Evolutionary conservation across 768 basidiomycete genomes (phyloP).

Genomic region (Roridomyces roridus): DNA sequence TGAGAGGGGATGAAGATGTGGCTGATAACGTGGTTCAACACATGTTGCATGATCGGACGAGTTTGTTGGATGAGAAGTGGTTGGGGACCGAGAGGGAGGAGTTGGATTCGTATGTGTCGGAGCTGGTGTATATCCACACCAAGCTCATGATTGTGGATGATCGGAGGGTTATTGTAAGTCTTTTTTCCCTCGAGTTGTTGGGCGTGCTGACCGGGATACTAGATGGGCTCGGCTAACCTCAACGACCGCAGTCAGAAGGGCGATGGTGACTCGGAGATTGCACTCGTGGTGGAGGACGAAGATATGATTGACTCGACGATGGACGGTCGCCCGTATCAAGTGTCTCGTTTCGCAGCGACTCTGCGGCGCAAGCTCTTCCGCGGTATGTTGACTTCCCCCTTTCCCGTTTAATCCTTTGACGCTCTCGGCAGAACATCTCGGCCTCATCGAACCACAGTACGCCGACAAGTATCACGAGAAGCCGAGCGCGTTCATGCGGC

Average conservation of each 20-base stretch:
- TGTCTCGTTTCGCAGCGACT: constrained; percentile 80
- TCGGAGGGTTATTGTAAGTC: constrained; percentile 80
- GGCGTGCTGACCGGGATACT: neutral
- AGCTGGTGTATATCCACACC: constrained; percentile 82
- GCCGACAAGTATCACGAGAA: constrained; percentile 40
- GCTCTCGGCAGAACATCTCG: constrained; percentile 72
- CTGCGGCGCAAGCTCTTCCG: constrained; percentile 84
- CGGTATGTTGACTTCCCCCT: constrained; percentile 48
- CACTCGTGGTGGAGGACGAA: constrained; percentile 91
- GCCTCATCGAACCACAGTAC: constrained; percentile 79
- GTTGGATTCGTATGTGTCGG: constrained; percentile 75
- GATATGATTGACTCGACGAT: constrained; percentile 81
- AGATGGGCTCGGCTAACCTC: constrained; percentile 95
- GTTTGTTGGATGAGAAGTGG: constrained; percentile 82
- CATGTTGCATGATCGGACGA: constrained; percentile 49
- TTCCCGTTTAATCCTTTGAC: neutral
- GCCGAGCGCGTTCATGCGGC: constrained; percentile 73
- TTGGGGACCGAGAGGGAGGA: constrained; percentile 85
- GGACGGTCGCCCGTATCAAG: constrained; percentile 78
- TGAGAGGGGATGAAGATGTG: too few species aligned
- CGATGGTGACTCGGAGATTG: constrained; percentile 95
- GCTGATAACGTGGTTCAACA: neutral
- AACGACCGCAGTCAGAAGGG: constrained; percentile 92
- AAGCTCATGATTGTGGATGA: constrained; percentile 98
- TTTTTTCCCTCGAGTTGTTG: neutral